phyloP scores from a whole-genome alignment of 2,329 filamentous ascomycete genomes.

The Leptodontidium sp. region DNA sequence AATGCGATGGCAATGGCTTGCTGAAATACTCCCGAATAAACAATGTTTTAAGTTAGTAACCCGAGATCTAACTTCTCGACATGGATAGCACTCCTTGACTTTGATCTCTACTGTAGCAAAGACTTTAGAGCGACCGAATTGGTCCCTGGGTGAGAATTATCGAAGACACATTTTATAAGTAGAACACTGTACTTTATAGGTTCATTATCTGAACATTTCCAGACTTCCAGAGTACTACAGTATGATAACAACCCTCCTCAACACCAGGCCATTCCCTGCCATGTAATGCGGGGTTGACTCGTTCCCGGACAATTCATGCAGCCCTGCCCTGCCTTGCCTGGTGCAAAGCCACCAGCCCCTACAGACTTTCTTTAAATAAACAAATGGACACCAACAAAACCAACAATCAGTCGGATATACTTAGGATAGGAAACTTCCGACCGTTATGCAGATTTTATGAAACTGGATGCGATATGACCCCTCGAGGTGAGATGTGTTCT shows the following conservation, averaged over 20 bases:
- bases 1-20: background rate
- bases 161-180: background rate
- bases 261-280: slow-evolving; percentile 1
- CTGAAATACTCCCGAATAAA: too few relatives aligned
- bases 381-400: background rate
- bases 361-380: background rate
- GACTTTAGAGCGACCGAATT: too few relatives aligned
- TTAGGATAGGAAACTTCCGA: background rate
- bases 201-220: too few relatives aligned
- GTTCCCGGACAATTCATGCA: background rate
- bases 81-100: too few relatives aligned
- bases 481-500: background rate
- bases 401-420: background rate
- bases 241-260: background rate
- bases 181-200: too few relatives aligned
- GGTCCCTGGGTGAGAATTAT: too few relatives aligned
- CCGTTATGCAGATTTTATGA: background rate
- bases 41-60: too few relatives aligned
- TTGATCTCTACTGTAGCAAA: too few relatives aligned
- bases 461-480: background rate
- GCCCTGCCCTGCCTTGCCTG: background rate
- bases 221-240: background rate
- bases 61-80: too few relatives aligned
- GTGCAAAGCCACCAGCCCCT: background rate
- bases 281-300: background rate